phyloP scores from a whole-genome alignment of 345 rosid genomes.

The Hirschfeldia incana region DNA sequence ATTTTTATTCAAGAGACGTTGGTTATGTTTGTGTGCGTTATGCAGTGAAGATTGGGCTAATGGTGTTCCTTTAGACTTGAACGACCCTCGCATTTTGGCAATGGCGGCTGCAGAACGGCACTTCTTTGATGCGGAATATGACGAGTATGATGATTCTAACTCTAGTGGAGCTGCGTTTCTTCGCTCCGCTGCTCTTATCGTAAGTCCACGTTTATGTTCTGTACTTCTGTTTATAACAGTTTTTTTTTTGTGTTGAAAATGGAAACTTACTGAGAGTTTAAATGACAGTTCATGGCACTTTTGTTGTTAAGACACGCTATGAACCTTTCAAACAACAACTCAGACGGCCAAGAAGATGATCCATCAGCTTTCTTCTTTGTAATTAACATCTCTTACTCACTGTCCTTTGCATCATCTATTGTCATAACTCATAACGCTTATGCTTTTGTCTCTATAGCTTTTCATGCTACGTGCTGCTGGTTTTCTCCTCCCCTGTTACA shows the following conservation, averaged over 20 bases:
- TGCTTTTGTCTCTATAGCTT: slow-evolving; percentile 50
- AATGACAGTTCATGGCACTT: slow-evolving; percentile 88
- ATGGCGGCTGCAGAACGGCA: slow-evolving; percentile 91
- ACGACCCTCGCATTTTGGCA: slow-evolving; percentile 81
- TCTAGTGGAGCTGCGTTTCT: slow-evolving; percentile 91
- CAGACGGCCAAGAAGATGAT: slow-evolving; percentile 58
- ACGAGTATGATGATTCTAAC: slow-evolving; percentile 82
- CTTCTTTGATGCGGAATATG: slow-evolving; percentile 80
- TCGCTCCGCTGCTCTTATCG: slow-evolving; percentile 93
- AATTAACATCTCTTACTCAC: slow-evolving; percentile 30
- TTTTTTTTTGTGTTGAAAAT: background rate
- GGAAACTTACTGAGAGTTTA: slow-evolving; percentile 8
- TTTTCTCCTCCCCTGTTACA: slow-evolving; percentile 95
- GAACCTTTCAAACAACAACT: slow-evolving; percentile 62
- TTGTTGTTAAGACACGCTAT: slow-evolving; percentile 81
- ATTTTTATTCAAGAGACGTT: background rate
- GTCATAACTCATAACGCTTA: background rate
- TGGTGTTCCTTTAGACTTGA: slow-evolving; percentile 76
- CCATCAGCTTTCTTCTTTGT: slow-evolving; percentile 87
- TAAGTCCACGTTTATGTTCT: slow-evolving; percentile 39
- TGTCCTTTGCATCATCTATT: background rate
- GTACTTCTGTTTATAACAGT: background rate
- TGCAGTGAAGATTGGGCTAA: slow-evolving; percentile 72
- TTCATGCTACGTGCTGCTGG: slow-evolving; percentile 93
- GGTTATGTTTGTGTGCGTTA: slow-evolving; percentile 20